Conservation (phyloP, 2,329 filamentous ascomycete species). For the Clathrospora elynae region DNA sequence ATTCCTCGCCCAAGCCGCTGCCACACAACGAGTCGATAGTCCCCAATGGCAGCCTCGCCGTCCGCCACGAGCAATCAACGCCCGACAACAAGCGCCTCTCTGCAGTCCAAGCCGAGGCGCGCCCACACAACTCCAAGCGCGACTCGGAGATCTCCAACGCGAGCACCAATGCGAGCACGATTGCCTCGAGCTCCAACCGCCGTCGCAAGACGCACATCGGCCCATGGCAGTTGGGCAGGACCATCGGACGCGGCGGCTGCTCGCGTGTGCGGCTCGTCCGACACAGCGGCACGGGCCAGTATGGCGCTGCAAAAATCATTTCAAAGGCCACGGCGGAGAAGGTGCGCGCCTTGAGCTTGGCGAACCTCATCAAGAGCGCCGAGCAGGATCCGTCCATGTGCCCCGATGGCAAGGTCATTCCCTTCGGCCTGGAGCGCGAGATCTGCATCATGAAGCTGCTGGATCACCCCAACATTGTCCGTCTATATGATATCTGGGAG, state of each 20-base stretch:
- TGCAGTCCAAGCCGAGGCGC: constrained; percentile 53
- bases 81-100: constrained; percentile 61
- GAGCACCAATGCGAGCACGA: constrained; percentile 59
- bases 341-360: constrained; percentile 83
- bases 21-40: constrained; percentile 55
- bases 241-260: constrained; percentile 86
- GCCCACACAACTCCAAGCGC: constrained; percentile 55
- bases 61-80: constrained; percentile 44
- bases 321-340: constrained; percentile 77
- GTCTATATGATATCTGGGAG: constrained; percentile 96
- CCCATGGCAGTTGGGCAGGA: constrained; percentile 90
- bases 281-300: constrained; percentile 76
- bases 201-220: constrained; percentile 78
- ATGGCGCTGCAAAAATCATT: constrained; percentile 94
- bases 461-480: constrained; percentile 92
- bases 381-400: constrained; percentile 59
- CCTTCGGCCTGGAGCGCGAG: constrained; percentile 88
- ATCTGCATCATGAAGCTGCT: constrained; percentile 97
- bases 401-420: constrained; percentile 71
- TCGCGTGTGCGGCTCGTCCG: constrained; percentile 85
- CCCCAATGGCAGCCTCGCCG: constrained; percentile 51
- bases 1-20: constrained; percentile 29
- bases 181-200: constrained; percentile 56
- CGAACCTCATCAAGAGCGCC: constrained; percentile 77
- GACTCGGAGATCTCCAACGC: constrained; percentile 60